Evolutionary conservation across 2,329 filamentous ascomycete genomes (phyloP).

Genomic region (Elsinoe ampelina): DNA sequence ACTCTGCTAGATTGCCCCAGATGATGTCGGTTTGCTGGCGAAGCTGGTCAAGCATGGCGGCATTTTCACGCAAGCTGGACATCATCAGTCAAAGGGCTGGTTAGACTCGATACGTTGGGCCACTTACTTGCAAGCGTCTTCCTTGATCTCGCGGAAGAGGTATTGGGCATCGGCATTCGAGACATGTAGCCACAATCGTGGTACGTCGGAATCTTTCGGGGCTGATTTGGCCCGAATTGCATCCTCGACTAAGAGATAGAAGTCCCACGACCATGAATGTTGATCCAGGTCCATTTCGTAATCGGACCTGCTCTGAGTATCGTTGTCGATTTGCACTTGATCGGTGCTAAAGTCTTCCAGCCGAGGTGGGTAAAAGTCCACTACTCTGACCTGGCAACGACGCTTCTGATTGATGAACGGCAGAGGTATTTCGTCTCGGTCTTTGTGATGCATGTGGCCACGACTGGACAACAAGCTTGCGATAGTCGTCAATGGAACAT

Average conservation of each 20-base stretch:
- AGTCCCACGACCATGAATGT: constrained; percentile 69
- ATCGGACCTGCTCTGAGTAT: constrained; percentile 23
- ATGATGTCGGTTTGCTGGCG: constrained; percentile 64
- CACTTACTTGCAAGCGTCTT: constrained; percentile 45
- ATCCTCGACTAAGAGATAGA: constrained; percentile 70
- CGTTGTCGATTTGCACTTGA: not conserved
- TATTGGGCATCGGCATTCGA: constrained; percentile 49
- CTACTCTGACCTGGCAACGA: constrained; percentile 60
- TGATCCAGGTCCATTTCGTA: constrained; percentile 28
- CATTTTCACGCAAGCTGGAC: constrained; percentile 48
- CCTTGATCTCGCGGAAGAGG: constrained; percentile 39
- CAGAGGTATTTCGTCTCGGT: constrained; percentile 33
- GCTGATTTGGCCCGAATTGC: constrained; percentile 32
- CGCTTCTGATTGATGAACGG: constrained; percentile 71
- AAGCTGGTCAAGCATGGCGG: constrained; percentile 42
- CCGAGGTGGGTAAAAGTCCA: constrained; percentile 66
- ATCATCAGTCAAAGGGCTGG: not conserved
- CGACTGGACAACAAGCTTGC: constrained; percentile 37
- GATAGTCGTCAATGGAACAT: constrained; percentile 33
- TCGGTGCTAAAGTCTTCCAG: constrained; percentile 59
- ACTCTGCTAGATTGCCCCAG: constrained; percentile 80
- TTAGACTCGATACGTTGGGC: not conserved
- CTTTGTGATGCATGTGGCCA: not conserved
- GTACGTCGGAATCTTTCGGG: constrained; percentile 29
- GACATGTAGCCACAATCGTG: constrained; percentile 59